Percentiles rank a stretch among this genome's conserved stretches.
These are phyloP conservation scores for Mentha longifolia DNA, from an alignment of 257 asterid species.

Conservation along the genomic window DNA sequence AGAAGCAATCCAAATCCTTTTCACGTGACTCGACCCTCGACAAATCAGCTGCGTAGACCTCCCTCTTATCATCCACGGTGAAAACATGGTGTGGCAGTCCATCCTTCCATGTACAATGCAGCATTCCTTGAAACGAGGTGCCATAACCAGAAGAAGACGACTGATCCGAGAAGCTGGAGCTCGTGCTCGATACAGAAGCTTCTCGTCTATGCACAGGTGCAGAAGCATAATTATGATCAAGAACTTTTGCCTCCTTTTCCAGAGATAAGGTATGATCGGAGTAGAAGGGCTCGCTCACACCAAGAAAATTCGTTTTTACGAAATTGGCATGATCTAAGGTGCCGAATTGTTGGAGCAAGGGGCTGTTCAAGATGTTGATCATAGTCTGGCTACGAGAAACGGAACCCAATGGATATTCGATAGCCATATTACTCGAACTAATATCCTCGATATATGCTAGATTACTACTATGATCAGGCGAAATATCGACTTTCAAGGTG, in stretches of 20 bases:
- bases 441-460: conserved; percentile 37
- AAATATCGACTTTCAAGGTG: conserved; percentile 43
- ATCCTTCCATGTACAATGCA: conserved; percentile 73
- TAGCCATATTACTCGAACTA: conserved; percentile 40
- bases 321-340: conserved; percentile 35
- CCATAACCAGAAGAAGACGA: conserved; percentile 54
- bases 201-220: conserved; percentile 56
- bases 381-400: conserved; percentile 68
- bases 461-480: conserved; percentile 39
- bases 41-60: conserved; percentile 61
- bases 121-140: conserved; percentile 70
- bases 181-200: conserved; percentile 66
- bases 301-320: conserved; percentile 36
- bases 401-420: conserved; percentile 40
- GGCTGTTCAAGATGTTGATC: conserved; percentile 78
- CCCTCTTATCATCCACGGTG: conserved; percentile 72
- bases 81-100: conserved; percentile 68
- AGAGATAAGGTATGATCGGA: conserved; percentile 20
- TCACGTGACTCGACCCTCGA: conserved; percentile 48
- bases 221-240: conserved; percentile 48
- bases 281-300: conserved; percentile 29
- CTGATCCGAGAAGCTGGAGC: conserved; percentile 60
- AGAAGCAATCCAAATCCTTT: conserved; percentile 62
- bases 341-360: conserved; percentile 57
- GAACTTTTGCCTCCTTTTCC: conserved; percentile 45